Conservation (phyloP, 371 early-diverging fungal species). For the Circinella umbellata region DNA sequence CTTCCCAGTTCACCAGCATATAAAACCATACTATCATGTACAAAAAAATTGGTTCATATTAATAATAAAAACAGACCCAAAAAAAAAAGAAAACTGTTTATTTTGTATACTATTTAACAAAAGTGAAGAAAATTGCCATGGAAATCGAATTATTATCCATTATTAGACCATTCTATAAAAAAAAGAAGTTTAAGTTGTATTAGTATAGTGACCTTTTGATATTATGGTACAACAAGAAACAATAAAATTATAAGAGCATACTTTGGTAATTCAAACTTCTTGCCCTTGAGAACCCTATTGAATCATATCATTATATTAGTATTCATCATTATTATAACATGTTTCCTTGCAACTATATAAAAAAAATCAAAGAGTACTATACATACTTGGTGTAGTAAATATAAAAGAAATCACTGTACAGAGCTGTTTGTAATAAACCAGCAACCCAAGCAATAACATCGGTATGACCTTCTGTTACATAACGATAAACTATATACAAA, state of each 20-base stretch:
- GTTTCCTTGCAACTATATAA: too few relatives aligned
- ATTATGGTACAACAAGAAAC: too few relatives aligned
- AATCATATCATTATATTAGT: not conserved
- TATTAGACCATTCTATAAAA: not conserved
- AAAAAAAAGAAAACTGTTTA: not conserved
- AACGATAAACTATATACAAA: conserved; percentile 71
- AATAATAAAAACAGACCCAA: too few relatives aligned
- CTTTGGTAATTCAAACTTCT: conserved; percentile 79
- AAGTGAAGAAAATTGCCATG: not conserved
- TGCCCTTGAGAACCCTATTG: conserved; percentile 83
- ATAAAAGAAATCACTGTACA: conserved; percentile 98
- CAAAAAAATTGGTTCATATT: too few relatives aligned
- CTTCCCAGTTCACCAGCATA: too few relatives aligned
- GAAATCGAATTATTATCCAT: not conserved
- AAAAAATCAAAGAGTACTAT: not conserved
- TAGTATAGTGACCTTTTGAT: not conserved
- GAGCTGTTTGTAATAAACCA: conserved; percentile 93
- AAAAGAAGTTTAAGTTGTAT: not conserved
- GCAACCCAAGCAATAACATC: conserved; percentile 83
- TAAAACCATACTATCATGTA: too few relatives aligned
- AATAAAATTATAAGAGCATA: conserved; percentile 25
- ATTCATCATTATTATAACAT: not conserved
- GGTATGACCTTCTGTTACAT: conserved; percentile 68
- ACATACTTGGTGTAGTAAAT: conserved; percentile 92
- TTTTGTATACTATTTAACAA: not conserved